These are phyloP conservation scores for Raffaelea albimanens DNA, from an alignment of 2,329 filamentous ascomycete genomes.

Conservation along the genomic window DNA sequence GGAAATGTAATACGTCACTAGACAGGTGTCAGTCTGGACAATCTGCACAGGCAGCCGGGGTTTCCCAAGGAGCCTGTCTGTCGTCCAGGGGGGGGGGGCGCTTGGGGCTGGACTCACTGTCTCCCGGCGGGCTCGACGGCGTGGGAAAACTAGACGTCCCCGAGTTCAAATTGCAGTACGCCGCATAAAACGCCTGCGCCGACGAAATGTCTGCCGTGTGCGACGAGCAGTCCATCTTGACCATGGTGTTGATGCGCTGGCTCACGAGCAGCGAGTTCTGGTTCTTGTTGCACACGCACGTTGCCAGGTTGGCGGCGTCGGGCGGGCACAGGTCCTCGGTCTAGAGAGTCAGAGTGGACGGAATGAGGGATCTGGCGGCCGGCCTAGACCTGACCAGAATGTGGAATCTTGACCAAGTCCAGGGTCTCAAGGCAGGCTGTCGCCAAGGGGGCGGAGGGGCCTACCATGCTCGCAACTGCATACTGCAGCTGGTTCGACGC, in stretches of 20 bases:
- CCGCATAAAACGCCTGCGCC: conserved; percentile 39
- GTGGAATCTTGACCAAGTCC: no score
- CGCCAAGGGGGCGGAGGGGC: not conserved
- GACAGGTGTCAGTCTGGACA: no score
- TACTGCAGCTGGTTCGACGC: conserved; percentile 27
- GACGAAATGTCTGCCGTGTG: conserved; percentile 36
- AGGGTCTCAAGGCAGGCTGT: conserved; percentile 12
- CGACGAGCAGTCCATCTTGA: conserved; percentile 34
- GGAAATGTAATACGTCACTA: conserved; percentile 46
- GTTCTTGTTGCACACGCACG: conserved; percentile 43
- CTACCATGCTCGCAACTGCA: conserved; percentile 26
- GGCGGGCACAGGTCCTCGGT: conserved; percentile 17
- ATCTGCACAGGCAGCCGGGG: no score
- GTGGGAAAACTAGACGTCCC: conserved; percentile 39
- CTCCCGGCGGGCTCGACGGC: conserved; percentile 36
- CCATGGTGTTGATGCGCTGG: conserved; percentile 30
- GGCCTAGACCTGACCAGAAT: no score
- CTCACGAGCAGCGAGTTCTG: conserved; percentile 35
- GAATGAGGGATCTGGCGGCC: no score
- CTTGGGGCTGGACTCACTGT: conserved; percentile 29
- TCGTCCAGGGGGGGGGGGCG: no score
- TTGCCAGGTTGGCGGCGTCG: conserved; percentile 26
- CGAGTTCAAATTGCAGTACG: conserved; percentile 40
- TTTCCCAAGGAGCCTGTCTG: no score
- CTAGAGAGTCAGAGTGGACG: conserved; percentile 2